Percentiles rank a stretch among this genome's conserved stretches.
These are phyloP conservation scores for Rhizopogon vulgaris DNA, from an alignment of 768 basidiomycete genomes.

Conservation along the genomic window DNA sequence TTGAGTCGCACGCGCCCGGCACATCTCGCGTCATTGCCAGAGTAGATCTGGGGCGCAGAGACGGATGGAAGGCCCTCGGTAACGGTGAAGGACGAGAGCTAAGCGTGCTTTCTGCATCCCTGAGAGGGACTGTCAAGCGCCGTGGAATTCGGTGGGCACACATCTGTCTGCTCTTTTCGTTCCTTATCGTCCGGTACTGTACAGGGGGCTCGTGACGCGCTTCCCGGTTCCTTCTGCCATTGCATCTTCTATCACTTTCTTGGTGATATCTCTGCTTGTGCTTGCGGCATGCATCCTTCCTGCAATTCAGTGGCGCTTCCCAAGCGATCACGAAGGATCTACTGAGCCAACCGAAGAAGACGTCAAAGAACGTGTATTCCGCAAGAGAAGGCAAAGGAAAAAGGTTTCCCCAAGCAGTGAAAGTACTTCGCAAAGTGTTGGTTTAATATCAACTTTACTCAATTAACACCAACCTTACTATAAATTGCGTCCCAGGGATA, in stretches of 20 bases:
- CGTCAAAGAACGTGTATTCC: conserved; percentile 12
- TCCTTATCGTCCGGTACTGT: conserved; percentile 1
- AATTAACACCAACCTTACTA: conserved; percentile 5
- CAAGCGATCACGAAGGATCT: conserved; percentile 11
- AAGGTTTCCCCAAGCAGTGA: conserved; percentile 12
- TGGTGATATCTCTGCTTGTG: conserved; percentile 38
- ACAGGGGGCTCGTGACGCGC: conserved; percentile 62
- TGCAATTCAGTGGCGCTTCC: conserved; percentile 24
- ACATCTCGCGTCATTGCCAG: conserved; percentile 46
- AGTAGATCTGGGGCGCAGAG: conserved; percentile 68
- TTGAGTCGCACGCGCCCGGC: conserved; percentile 47
- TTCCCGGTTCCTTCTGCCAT: conserved; percentile 58
- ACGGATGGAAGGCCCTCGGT: conserved; percentile 67
- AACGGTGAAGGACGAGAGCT: conserved; percentile 69
- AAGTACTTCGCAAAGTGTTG: conserved; percentile 17
- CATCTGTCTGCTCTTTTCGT: background rate
- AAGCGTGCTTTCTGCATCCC: conserved; percentile 53
- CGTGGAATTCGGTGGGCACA: conserved; percentile 60
- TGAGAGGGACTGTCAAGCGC: conserved; percentile 58
- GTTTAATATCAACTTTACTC: conserved; percentile 6
- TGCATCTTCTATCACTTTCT: conserved; percentile 38
- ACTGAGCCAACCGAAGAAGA: conserved; percentile 2
- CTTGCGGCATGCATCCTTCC: conserved; percentile 51
- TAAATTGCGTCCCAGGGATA: conserved; percentile 11
- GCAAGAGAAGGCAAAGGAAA: conserved; percentile 9